phyloP scores from a whole-genome alignment of 2,329 filamentous ascomycete genomes.

The Calycina herbarum region DNA sequence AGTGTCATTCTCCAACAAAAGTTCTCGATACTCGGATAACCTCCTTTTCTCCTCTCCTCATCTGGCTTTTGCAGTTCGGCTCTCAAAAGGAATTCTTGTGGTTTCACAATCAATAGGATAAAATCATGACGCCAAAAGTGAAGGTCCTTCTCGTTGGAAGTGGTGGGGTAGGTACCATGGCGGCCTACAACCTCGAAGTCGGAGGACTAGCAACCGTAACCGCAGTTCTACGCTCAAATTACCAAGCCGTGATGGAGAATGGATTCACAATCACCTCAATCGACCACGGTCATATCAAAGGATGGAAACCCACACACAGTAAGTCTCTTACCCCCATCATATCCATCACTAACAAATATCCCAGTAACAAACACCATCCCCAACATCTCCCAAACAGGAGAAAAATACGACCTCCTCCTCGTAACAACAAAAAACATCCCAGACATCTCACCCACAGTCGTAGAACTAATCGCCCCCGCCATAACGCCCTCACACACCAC shows the following conservation, averaged over 20 bases:
- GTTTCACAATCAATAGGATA: neutral
- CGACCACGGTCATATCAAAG: conserved; percentile 28
- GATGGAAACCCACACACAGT: conserved; percentile 29
- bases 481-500: conserved; percentile 29
- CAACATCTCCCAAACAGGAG: conserved; percentile 11
- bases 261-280: conserved; percentile 32
- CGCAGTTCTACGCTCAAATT: conserved; percentile 31
- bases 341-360: neutral
- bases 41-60: neutral
- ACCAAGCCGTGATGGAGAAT: conserved; percentile 25
- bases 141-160: conserved; percentile 31
- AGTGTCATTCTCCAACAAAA: no score
- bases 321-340: neutral
- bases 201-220: conserved; percentile 29
- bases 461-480: conserved; percentile 28
- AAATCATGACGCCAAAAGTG: conserved; percentile 21
- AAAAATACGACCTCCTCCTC: conserved; percentile 30
- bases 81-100: no score
- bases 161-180: conserved; percentile 34
- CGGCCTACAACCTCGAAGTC: conserved; percentile 29
- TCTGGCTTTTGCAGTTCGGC: neutral
- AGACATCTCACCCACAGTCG: conserved; percentile 39
- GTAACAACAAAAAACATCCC: conserved; percentile 34
- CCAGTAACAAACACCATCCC: conserved; percentile 17
- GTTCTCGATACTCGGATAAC: neutral